Evolutionary conservation across 176 grass and related monocot species (phyloP).

Genomic region (Oryza brachyantha): DNA sequence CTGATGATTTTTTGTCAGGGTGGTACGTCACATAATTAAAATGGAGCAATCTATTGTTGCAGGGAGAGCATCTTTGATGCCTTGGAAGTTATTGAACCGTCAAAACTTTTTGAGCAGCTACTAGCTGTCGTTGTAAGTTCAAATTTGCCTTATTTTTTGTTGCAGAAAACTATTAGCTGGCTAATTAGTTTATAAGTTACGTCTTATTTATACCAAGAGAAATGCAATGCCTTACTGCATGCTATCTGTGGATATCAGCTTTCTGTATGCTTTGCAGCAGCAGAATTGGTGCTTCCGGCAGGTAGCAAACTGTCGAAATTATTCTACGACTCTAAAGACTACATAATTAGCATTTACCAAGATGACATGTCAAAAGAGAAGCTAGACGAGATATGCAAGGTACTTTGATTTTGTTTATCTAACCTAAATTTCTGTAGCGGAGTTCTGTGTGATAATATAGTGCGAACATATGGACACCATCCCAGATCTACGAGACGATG

Average conservation of each 20-base stretch:
- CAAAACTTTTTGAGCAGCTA: constrained; percentile 83
- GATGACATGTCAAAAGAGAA: constrained; percentile 56
- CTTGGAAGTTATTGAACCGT: constrained; percentile 76
- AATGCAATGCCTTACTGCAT: constrained; percentile 5
- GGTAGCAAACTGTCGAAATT: constrained; percentile 65
- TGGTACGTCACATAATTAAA: constrained; percentile 18
- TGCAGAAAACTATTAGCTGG: background rate
- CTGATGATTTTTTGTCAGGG: constrained; percentile 5
- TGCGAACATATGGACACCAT: background rate
- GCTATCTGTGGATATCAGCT: constrained; percentile 59
- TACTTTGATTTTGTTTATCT: constrained; percentile 32
- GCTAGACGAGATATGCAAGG: constrained; percentile 75
- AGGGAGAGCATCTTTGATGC: constrained; percentile 83
- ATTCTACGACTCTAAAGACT: constrained; percentile 85
- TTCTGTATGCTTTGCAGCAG: constrained; percentile 71
- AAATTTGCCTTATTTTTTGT: background rate
- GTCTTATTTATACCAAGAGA: constrained; percentile 10
- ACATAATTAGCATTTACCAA: constrained; percentile 48
- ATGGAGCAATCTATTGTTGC: constrained; percentile 28
- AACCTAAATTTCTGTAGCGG: background rate
- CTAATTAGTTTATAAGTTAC: constrained; percentile 11
- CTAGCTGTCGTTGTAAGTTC: constrained; percentile 63
- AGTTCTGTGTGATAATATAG: background rate
- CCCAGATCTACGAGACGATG: constrained; percentile 65
- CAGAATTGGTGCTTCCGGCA: constrained; percentile 52